Base-by-base conservation (phyloP, 176 grass and related monocot genomes). In the Hyparrhenia diplandra region DNA sequence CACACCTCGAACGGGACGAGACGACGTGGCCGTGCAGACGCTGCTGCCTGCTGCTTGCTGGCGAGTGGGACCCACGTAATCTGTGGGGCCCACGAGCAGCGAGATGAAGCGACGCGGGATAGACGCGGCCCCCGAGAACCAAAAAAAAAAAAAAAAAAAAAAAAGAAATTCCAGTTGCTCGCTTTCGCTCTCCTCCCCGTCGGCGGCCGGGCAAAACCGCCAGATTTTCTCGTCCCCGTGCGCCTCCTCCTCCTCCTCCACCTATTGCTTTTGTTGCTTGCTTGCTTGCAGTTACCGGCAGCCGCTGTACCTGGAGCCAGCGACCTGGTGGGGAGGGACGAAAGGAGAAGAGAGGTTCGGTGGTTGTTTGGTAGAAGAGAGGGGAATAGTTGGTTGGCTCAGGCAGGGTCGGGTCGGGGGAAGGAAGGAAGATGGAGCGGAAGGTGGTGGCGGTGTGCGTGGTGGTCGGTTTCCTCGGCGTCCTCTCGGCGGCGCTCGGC, bases 401-500 rank as follows among this genome's bases (percentile, higher is more conserved):
- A 10, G 39, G 27, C 40, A 8, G 52, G 55, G 40, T n/a, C n/a
- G n/a, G n/a, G n/a, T n/a, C n/a, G n/a, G 1, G 29, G 13, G 32
- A 23, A 1, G 17, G 14, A 18, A 12, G 0, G 6, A 17, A 13
- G 78, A 95, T 95, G 96, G 96, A 99, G 88, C 89, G 84, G 59
- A 99, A 93, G 46, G 90, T 85, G 23, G 47, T 90, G 54, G 55
- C 61, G 69, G 91, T 93, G 62, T 93, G 96, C 82, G 73, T 61
- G 9, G 84, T 86, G 10, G 92, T 88, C 35, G 88, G 92, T 2
- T 90, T 99, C 78, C 92, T 99, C 37, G 96, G 96, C 74, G 73
- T 95, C 57, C 84, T 99, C 68, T 93, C 96, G 34, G 92, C 92
- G 42, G 88, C 88, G n/a, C 92, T 95, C 14, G 96, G 88, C 17